Evolutionary conservation across 495 filamentous ascomycete species (phyloP).

Genomic region (Podospora fimiseda): DNA sequence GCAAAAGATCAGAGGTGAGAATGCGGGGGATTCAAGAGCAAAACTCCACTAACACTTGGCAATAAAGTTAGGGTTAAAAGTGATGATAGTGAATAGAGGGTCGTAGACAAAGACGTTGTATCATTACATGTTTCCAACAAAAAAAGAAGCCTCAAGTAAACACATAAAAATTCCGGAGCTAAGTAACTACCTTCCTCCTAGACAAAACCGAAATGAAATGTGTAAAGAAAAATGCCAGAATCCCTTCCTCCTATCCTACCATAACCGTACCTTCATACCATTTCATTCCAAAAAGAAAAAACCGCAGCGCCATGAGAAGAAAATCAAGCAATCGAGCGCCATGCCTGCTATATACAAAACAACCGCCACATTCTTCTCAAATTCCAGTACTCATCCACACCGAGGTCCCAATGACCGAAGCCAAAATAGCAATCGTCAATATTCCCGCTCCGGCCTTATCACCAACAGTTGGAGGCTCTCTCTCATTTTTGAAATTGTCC

Average conservation of each 20-base stretch:
- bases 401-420: slow-evolving; percentile 32
- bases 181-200: too few relatives aligned
- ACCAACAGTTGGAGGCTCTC: slow-evolving; percentile 41
- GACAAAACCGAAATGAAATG: background rate
- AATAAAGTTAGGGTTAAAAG: too few relatives aligned
- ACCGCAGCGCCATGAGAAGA: background rate
- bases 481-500: slow-evolving; percentile 9
- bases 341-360: background rate
- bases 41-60: too few relatives aligned
- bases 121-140: too few relatives aligned
- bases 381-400: slow-evolving; percentile 42
- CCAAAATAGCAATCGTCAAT: slow-evolving; percentile 48
- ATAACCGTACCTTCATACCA: too few relatives aligned
- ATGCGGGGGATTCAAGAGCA: background rate
- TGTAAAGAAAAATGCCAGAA: background rate
- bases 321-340: background rate
- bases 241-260: background rate
- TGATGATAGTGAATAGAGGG: too few relatives aligned
- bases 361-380: slow-evolving; percentile 2
- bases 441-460: slow-evolving; percentile 64
- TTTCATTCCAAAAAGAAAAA: background rate
- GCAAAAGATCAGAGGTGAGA: background rate
- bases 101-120: too few relatives aligned
- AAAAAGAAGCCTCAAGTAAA: too few relatives aligned
- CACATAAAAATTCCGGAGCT: too few relatives aligned